Percentiles rank a stretch among this genome's conserved stretches.
These are phyloP conservation scores for Pythium biforme DNA, from an alignment of 352 stramenopile species.

Conservation along the genomic window DNA sequence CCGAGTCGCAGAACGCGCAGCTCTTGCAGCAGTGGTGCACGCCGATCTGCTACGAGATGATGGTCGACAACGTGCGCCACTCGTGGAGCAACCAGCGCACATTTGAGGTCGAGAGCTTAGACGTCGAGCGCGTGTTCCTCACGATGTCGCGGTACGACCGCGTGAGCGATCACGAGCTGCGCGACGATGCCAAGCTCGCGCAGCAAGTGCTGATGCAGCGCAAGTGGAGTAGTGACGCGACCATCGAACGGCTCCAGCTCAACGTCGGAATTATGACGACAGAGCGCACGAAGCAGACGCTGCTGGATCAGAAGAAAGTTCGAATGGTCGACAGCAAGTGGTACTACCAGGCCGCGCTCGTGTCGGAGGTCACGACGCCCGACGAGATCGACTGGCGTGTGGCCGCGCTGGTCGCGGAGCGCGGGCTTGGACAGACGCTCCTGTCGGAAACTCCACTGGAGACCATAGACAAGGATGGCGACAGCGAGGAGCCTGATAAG, in stretches of 20 bases:
- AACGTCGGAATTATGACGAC: slow-evolving; percentile 16
- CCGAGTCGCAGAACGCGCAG: slow-evolving; percentile 11
- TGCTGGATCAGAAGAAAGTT: slow-evolving; percentile 16
- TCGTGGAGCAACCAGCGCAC: slow-evolving; percentile 17
- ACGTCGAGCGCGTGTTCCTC: slow-evolving; percentile 10
- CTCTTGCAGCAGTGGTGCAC: slow-evolving; percentile 19
- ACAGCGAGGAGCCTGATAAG: too few relatives aligned
- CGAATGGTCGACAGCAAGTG: slow-evolving; percentile 19
- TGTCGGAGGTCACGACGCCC: slow-evolving; percentile 14
- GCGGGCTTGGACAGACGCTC: slow-evolving; percentile 17
- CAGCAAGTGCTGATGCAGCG: slow-evolving; percentile 20
- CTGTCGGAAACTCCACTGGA: slow-evolving; percentile 4
- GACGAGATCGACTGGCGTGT: slow-evolving; percentile 21
- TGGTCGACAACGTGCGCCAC: slow-evolving; percentile 19
- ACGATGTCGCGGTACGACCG: slow-evolving; percentile 15
- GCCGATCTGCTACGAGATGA: slow-evolving; percentile 13
- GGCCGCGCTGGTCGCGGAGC: slow-evolving; percentile 14
- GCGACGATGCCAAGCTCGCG: slow-evolving; percentile 10
- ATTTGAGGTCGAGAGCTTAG: slow-evolving; percentile 18
- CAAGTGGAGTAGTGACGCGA: slow-evolving; percentile 16
- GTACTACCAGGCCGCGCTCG: slow-evolving; percentile 20
- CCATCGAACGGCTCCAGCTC: slow-evolving; percentile 23
- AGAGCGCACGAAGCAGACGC: slow-evolving; percentile 14
- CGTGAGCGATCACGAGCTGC: slow-evolving; percentile 12
- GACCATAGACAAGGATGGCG: not conserved